Conservation (phyloP, 306 rosid genomes). For the Malus orientalis region DNA sequence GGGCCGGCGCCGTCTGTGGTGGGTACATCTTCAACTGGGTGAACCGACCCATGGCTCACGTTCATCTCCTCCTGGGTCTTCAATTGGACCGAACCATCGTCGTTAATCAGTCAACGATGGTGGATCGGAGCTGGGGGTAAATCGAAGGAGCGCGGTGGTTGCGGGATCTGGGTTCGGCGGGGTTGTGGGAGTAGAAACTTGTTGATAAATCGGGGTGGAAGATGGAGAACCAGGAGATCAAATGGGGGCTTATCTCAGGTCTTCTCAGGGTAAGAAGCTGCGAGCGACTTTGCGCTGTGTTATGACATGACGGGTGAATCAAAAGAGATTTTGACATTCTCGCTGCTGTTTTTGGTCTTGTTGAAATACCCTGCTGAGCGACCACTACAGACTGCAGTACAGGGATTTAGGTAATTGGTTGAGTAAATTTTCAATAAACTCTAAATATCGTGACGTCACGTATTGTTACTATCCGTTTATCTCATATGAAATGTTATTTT, state of each 20-base stretch:
- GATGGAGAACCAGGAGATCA: not conserved
- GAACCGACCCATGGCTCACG: constrained; percentile 84
- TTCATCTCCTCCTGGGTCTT: constrained; percentile 50
- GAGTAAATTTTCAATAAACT: too few relatives aligned
- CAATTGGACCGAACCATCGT: not conserved
- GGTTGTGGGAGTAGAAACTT: not conserved
- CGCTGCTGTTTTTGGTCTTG: too few relatives aligned
- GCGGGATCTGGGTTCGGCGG: not conserved
- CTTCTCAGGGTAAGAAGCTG: not conserved
- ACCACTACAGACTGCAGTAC: too few relatives aligned
- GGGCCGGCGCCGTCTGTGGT: constrained; percentile 37
- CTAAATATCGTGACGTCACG: too few relatives aligned
- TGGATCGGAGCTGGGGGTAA: not conserved
- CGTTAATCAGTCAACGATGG: not conserved
- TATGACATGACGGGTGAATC: not conserved
- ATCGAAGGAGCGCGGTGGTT: not conserved
- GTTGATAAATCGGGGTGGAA: not conserved
- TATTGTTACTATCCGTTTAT: too few relatives aligned
- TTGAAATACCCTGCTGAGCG: too few relatives aligned
- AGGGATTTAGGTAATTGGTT: too few relatives aligned
- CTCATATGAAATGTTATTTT: too few relatives aligned
- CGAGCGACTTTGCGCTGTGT: not conserved
- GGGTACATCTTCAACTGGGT: constrained; percentile 59
- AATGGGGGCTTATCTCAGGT: not conserved
- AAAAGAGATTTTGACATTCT: not conserved